Base-by-base conservation (phyloP, 2,329 filamentous ascomycete genomes). In the Colletotrichum horii region DNA sequence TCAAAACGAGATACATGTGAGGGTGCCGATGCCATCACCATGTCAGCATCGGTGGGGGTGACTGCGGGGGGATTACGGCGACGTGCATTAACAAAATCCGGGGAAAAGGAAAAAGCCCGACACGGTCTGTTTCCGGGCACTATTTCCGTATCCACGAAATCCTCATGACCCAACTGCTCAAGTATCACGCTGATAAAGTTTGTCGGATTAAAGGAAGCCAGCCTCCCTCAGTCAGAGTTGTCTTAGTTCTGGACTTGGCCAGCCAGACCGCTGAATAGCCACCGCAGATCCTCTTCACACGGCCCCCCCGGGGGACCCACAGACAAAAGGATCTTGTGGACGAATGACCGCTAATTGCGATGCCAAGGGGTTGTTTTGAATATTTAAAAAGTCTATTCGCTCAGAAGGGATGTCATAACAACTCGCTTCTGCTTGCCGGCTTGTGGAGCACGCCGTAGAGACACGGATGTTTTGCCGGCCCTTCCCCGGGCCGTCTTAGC, bases 21-120 rank as follows among this genome's bases (percentile, higher is more conserved):
- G 15, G n/a, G 34, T 38, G 26, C 12, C 3, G n/a, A 26, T 28
- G 15, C 19, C 12, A 26, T 19, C 15, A 28, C 16, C 12, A 16
- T 30, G 38, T 61, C 68, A 58, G 24, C 24, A 12, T 52, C 12
- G 15, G 68, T 48, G 69, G 69, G 55, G 56, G 28, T 32, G 26
- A 67, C 36, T 75, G 73, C 73, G 69, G 73, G 72, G 67, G 28
- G 61, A 72, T 8, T 28, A 38, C 62, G 26, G 52, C 38, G n/a
- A 28, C 26, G n/a, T 58, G 69, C 62, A 72, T 58, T 14, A 32
- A 64, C 16, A 24, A 15, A 26, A 19, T 66, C 69, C 73, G 69
- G 73, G 62, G 73, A 52, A 65, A 72, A 43, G 62, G 69, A 67
- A 67, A 8, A 67, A 48, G 16, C 56, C 73, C 38, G 61, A 26